These are phyloP conservation scores for Candida maesae DNA, from an alignment of 805 yeast species.

Conservation along the genomic window DNA sequence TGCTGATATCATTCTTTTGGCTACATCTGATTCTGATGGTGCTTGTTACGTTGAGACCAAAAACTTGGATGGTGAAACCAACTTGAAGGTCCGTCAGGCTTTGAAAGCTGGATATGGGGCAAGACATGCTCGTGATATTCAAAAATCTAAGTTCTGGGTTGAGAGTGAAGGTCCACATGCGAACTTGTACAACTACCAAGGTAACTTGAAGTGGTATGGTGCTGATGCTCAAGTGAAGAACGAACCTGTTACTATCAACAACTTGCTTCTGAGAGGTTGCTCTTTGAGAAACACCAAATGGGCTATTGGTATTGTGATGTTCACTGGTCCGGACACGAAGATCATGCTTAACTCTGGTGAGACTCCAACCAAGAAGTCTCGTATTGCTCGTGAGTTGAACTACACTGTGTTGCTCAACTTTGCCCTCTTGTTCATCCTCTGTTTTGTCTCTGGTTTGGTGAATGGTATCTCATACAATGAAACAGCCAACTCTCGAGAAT, in stretches of 20 bases:
- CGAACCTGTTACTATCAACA: constrained; percentile 69
- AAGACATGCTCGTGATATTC: constrained; percentile 44
- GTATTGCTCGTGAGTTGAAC: constrained; percentile 70
- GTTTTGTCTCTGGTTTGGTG: constrained; percentile 66
- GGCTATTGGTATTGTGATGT: constrained; percentile 73
- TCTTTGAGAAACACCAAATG: constrained; percentile 77
- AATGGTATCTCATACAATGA: constrained; percentile 63
- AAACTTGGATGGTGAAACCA: constrained; percentile 79
- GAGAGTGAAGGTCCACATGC: constrained; percentile 85
- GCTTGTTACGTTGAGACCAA: constrained; percentile 74
- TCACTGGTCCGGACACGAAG: constrained; percentile 77
- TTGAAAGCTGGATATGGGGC: constrained; percentile 55
- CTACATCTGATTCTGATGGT: constrained; percentile 68
- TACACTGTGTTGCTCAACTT: constrained; percentile 68
- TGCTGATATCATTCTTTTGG: constrained; percentile 63
- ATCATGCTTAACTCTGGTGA: constrained; percentile 78
- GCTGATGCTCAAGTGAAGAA: constrained; percentile 36
- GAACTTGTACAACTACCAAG: constrained; percentile 72
- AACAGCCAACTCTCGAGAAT: constrained; percentile 48
- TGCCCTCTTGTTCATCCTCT: constrained; percentile 55
- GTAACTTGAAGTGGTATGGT: constrained; percentile 54
- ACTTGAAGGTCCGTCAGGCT: constrained; percentile 72
- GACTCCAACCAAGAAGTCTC: constrained; percentile 73
- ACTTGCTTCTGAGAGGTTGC: constrained; percentile 70
- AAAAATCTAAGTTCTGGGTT: constrained; percentile 56